Percentiles rank a stretch among this genome's conserved stretches.
Evolutionary conservation across 805 yeast species (phyloP).

Genomic region (Candida tammaniensis): DNA sequence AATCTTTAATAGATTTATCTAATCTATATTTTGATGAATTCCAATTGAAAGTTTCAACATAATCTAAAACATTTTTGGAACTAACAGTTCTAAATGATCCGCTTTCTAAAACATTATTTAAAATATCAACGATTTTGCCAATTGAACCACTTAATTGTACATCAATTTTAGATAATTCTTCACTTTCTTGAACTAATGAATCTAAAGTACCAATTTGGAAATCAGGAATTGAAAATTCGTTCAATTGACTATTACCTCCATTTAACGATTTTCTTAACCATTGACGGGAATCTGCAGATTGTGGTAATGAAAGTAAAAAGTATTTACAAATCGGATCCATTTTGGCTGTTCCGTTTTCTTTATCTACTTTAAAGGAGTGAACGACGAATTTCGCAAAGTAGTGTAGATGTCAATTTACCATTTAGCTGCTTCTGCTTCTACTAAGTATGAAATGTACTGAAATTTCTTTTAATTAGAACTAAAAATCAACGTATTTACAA

Average conservation of each 20-base stretch:
- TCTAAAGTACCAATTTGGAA: conserved; percentile 96
- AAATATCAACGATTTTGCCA: conserved; percentile 72
- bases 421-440: too few relatives aligned
- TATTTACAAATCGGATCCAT: conserved; percentile 42
- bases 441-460: too few relatives aligned
- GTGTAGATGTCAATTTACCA: too few relatives aligned
- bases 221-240: conserved; percentile 64
- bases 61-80: conserved; percentile 53
- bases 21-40: conserved; percentile 80
- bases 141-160: conserved; percentile 69
- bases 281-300: conserved; percentile 42
- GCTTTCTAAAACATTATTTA: conserved; percentile 40
- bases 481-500: too few relatives aligned
- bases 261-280: conserved; percentile 58
- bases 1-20: conserved; percentile 77
- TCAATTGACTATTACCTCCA: conserved; percentile 58
- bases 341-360: too few relatives aligned
- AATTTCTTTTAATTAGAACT: too few relatives aligned
- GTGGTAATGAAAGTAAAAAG: conserved; percentile 59
- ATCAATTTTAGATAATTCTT: conserved; percentile 82
- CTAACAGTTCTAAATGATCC: conserved; percentile 34
- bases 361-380: too few relatives aligned
- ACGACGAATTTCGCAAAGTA: too few relatives aligned
- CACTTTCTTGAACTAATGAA: conserved; percentile 84
- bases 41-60: conserved; percentile 79